Percentiles rank a stretch among this genome's conserved stretches.
These are phyloP conservation scores for Fusarium citri DNA, from an alignment of 2,329 filamentous ascomycete species.

Conservation along the genomic window DNA sequence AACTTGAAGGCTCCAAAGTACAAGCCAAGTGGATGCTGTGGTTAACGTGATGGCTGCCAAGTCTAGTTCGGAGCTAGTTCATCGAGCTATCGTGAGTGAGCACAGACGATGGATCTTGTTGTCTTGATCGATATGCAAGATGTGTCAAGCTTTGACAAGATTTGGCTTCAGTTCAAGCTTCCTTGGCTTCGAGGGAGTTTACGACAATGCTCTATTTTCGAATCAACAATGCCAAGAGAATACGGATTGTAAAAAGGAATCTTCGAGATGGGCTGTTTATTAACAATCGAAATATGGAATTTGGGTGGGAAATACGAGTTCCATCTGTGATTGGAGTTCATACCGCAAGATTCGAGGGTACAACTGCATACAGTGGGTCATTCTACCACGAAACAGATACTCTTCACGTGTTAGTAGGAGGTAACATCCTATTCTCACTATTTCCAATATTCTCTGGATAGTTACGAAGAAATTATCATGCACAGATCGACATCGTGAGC, in stretches of 20 bases:
- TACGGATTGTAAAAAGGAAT: background rate
- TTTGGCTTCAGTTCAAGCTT: background rate
- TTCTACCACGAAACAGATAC: background rate
- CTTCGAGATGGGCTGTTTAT: background rate
- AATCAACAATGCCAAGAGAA: background rate
- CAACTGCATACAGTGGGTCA: too few species aligned
- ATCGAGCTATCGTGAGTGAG: background rate
- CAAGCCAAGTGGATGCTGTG: background rate
- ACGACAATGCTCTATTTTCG: background rate
- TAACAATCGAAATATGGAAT: accelerated
- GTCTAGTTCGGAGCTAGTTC: background rate
- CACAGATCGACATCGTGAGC: background rate
- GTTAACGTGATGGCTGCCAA: background rate
- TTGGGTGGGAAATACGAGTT: background rate
- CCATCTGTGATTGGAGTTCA: too few species aligned
- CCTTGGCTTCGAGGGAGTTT: background rate
- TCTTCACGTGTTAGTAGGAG: background rate
- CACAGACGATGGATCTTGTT: background rate
- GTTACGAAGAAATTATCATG: background rate
- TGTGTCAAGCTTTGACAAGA: background rate
- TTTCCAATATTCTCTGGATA: background rate
- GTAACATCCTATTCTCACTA: too few species aligned
- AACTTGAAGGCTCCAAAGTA: background rate
- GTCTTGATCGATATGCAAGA: background rate
- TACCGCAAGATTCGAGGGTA: too few species aligned